Percentiles rank a stretch among this genome's conserved stretches.
phyloP scores from a whole-genome alignment of 148 eudicot species.

The Suaeda aralocaspica region DNA sequence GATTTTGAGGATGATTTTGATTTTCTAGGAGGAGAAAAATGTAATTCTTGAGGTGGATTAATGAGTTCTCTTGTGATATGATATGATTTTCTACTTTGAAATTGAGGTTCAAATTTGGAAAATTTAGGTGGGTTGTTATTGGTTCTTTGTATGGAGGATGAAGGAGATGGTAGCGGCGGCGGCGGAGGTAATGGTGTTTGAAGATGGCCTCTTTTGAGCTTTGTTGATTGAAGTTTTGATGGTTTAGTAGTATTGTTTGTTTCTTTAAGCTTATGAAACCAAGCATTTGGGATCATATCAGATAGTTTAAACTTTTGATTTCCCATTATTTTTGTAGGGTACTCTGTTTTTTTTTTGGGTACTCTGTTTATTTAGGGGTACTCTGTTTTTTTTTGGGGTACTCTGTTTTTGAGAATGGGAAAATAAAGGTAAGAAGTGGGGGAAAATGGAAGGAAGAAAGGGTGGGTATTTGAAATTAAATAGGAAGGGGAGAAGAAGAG shows the following conservation, averaged over 20 bases:
- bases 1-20: constrained; percentile 25
- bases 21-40: constrained; percentile 27
- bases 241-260: constrained; percentile 25
- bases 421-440: neutral
- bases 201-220: constrained; percentile 12
- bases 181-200: constrained; percentile 21
- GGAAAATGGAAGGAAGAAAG: constrained; percentile 6
- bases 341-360: neutral
- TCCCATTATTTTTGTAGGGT: constrained; percentile 31
- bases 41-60: constrained; percentile 11
- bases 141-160: constrained; percentile 6
- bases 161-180: constrained; percentile 20
- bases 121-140: neutral
- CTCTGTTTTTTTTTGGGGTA: neutral
- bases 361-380: neutral
- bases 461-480: constrained; percentile 30
- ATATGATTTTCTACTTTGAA: constrained; percentile 42
- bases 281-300: constrained; percentile 52
- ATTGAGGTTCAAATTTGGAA: constrained; percentile 11
- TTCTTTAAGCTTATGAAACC: constrained; percentile 52
- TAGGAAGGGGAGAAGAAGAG: constrained; percentile 30
- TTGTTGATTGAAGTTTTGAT: constrained; percentile 2
- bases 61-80: constrained; percentile 54
- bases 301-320: constrained; percentile 39
- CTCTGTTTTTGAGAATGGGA: neutral